Base-by-base conservation (phyloP, 2,329 filamentous ascomycete genomes). In the Teratosphaeria zuluensis region DNA sequence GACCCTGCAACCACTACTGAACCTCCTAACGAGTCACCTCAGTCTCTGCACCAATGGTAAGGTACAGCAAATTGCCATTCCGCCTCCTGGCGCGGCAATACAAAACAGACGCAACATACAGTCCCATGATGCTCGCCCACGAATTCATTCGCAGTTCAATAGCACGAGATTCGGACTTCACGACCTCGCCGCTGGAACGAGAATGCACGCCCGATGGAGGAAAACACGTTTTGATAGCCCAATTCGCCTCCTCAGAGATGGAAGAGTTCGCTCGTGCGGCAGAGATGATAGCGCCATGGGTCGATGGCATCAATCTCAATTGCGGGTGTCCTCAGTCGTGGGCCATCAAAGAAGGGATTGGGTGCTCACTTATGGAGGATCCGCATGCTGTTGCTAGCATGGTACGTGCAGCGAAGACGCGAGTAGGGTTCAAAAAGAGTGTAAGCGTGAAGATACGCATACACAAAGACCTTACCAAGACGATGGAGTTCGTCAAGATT, bases 251-350 rank as follows among this genome's bases (percentile, higher is more conserved):
- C 62, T 86, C 83, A 65, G 78, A 77, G 4, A 79, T 85, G 6
- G 66, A 77, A 3, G 86, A 89, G 68, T 77, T 89, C 52, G 77
- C 82, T 14, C 79, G 85, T 32, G 84, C 86, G 11, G 80, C 85
- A 0, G 77, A 80, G 24, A 78, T 89, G 54, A 82, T 84, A 2
- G 81, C 79, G 0, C 85, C 85, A 1, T 83, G 76, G 68, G 81
- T 83, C 56, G 80, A 80, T 65, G 86, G 86, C 62, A 80, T 89
- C 2, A 84, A 89, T 65, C 76, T 89, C 48, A 89, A 89, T 74
- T 89, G 86, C 70, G 86, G 86, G 11, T 89, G 86, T 66, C 86
- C 86, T 7, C 86, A 89, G 72, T 82, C 81, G 5, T 89, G 86
- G 86, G 86, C 86, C 0, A 86, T 86, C 66, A 81, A 84, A 51